Conservation (phyloP, 495 filamentous ascomycete genomes). For the Penicillium salamii region DNA sequence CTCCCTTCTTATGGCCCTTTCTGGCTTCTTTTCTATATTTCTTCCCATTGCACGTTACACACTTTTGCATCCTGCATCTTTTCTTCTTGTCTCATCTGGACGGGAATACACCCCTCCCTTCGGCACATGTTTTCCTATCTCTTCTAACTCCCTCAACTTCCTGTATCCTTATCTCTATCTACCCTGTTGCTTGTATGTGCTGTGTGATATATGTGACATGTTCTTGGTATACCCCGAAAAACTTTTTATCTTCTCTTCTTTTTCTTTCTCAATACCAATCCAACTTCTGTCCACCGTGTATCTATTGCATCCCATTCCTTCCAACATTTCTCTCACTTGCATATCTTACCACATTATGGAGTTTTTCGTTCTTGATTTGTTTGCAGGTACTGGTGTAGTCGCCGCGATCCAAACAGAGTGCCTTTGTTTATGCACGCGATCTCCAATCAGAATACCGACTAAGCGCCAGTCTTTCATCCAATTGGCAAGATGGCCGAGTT, state of each 20-base stretch:
- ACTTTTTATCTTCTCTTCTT: slow-evolving; percentile 6
- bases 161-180: slow-evolving; percentile 5
- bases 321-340: no score
- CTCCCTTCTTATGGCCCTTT: slow-evolving; percentile 7
- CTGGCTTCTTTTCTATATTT: slow-evolving; percentile 4
- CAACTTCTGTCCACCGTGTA: slow-evolving; percentile 13
- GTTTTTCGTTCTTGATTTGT: no score
- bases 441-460: no score
- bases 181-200: slow-evolving; percentile 10
- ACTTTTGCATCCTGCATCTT: neutral
- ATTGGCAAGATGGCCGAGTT: slow-evolving; percentile 31
- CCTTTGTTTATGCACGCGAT: no score
- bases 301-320: neutral
- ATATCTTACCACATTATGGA: no score
- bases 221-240: slow-evolving; percentile 33
- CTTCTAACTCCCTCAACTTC: neutral
- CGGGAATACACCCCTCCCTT: neutral
- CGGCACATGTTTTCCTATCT: slow-evolving; percentile 7
- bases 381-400: no score
- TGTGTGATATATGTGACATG: slow-evolving; percentile 30
- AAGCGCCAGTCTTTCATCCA: neutral
- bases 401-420: no score
- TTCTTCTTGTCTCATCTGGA: neutral
- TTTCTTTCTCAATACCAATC: neutral
- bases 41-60: slow-evolving; percentile 4